Base-by-base conservation (phyloP, 345 rosid genomes). In the Populus nigra region DNA sequence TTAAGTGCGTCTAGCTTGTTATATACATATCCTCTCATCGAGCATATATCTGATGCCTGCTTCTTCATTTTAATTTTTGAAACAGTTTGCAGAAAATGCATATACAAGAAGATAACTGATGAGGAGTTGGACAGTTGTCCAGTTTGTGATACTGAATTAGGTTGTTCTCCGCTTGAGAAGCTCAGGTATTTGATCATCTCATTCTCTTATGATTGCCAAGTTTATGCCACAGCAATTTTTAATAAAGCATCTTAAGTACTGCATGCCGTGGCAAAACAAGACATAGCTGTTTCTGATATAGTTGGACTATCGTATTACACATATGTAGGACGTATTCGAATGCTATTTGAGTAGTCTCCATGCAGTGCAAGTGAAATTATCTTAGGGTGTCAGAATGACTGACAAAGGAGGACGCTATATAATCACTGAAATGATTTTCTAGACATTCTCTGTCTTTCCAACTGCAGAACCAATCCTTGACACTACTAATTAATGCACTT, bases 51-150 rank as follows among this genome's bases (percentile, higher is more conserved):
- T 70, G 18, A 76, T 67, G n/a, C 7, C 16, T 76, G 61, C 63
- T 69, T 18, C 63, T 69, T 18, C 23, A 17, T 36, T 78, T 47
- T 29, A 67, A 27, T 74, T 59, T 36, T 47, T 15, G 5, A 29
- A 33, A 78, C 74, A 88, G 89, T 88, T 77, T 88, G 91, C 89
- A 85, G 83, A 71, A 84, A 82, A 68, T 88, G 91, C 83, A 87
- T 88, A 69, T 69, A 78, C 71, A 75, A 77, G 69, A 87, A 82
- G 84, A 76, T 88, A 57, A 63, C 25, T 27, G 81, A 78, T 25
- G 80, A 83, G 50, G 82, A 71, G 43, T 66, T 77, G 62, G 69
- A 77, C 25, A 71, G 47, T 49, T 88, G 91, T 78, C 91, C 91
- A 5, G 82, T 84, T 0, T 88, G 91, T 73, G 76, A 79, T 39